phyloP scores from a whole-genome alignment of 768 basidiomycete species.

The Tremella fuciformis region DNA sequence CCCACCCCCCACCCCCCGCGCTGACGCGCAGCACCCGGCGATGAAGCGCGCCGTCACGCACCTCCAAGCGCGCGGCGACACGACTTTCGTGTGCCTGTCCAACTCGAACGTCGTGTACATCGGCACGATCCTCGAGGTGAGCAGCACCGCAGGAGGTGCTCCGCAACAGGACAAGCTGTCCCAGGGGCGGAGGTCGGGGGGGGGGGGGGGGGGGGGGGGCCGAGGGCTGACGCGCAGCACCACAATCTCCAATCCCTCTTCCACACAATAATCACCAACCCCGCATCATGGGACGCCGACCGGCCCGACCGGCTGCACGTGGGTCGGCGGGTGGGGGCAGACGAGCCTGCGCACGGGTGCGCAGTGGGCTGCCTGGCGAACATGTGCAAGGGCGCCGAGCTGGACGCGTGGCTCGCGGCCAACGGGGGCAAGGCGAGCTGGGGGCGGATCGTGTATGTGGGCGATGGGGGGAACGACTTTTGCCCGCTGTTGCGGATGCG shows the following conservation, averaged over 20 bases:
- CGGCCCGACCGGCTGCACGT: conserved; percentile 66
- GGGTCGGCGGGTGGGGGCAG: conserved; percentile 69
- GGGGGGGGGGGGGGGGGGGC: too few relatives aligned
- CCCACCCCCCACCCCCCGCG: neutral
- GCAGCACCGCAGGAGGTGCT: conserved; percentile 13
- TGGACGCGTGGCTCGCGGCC: conserved; percentile 72
- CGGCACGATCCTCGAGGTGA: conserved; percentile 76
- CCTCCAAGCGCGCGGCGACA: conserved; percentile 65
- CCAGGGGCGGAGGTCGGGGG: too few relatives aligned
- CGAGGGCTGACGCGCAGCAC: conserved; percentile 56
- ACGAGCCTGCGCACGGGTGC: conserved; percentile 76
- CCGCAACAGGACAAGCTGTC: too few relatives aligned
- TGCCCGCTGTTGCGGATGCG: conserved; percentile 82
- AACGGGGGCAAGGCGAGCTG: conserved; percentile 59
- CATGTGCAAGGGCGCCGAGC: conserved; percentile 99
- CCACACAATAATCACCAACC: conserved; percentile 85
- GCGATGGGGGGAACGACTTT: conserved; percentile 93
- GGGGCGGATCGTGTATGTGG: conserved; percentile 82
- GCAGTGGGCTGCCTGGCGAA: conserved; percentile 85
- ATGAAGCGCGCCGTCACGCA: conserved; percentile 85
- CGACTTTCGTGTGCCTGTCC: conserved; percentile 84
- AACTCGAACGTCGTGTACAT: conserved; percentile 94
- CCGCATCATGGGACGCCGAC: conserved; percentile 69
- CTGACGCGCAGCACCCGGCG: conserved; percentile 76
- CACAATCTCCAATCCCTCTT: conserved; percentile 72